Evolutionary conservation across 2,329 filamentous ascomycete genomes (phyloP), one percentile per base, ranked within the genome.

Genomic region (Laburnicola sp.): DNA sequence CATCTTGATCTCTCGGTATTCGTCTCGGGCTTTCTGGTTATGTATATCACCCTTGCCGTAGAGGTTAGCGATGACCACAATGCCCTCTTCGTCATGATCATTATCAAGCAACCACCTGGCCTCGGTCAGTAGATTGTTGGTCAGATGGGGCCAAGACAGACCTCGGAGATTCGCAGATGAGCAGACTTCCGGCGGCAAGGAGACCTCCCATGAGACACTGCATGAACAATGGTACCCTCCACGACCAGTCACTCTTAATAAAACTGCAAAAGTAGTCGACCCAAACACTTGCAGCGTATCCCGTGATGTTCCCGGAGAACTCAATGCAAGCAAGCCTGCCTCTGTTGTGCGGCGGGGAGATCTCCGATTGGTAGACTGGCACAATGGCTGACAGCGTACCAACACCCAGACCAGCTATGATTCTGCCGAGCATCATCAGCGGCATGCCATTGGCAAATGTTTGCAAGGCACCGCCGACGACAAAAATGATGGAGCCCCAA

Each of bases 1-100:
- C 90, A 97, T 96, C 79, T 99, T 99, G 78, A 99, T 99, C 68
- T 97, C 94, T 64, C 93, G 89, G 75, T 95, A 99, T 74, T 99
- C 94, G 49, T 97, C 92, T 51, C 92, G 86, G 1, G 94, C 94
- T 74, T 95, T 94, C 52, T 87, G 78, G 71, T 96, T 89, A 75
- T 97, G 92, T 54, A 97, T 92, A 71, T 99, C 94, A 54, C 94
- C 94, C 68, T 89, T 91, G 48, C 94, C 94, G 67, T 97, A 97
- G 5, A 99, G 81, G 70, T 97, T 97, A 53, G 94, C 94, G 76
- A 99, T 97, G 42, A 99, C 94, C 26, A 97, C 87, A 75, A 99
- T 97, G 46, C 94, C 94, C 73, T 99, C 94, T 72, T 99, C 94
- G 68, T 99, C 94, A 66, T 97, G 89, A 64, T 99, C 94, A 69